Percentiles rank a stretch among this genome's conserved stretches.
These are phyloP conservation scores for Echinochloa phyllopogon DNA, from an alignment of 176 grass and related monocot genomes.

Conservation along the genomic window DNA sequence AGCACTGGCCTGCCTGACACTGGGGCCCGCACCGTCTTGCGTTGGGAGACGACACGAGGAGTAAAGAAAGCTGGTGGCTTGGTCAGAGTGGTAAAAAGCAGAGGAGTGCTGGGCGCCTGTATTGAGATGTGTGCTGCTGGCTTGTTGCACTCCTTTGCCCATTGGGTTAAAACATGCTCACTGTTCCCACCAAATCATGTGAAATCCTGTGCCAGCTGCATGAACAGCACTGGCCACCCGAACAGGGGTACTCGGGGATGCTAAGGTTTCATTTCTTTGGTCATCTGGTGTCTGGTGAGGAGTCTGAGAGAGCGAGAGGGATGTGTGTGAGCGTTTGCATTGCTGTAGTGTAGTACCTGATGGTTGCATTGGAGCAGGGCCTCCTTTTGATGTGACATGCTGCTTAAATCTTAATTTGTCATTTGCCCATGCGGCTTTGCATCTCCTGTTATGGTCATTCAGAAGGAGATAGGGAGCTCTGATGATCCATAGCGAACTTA, in stretches of 20 bases:
- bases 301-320: background rate
- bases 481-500: background rate
- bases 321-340: background rate
- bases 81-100: slow-evolving; percentile 42
- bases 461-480: background rate
- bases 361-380: slow-evolving; percentile 11
- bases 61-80: slow-evolving; percentile 39
- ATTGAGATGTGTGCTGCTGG: slow-evolving; percentile 8
- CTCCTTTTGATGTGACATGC: slow-evolving; percentile 7
- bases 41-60: slow-evolving; percentile 40
- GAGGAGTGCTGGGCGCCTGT: background rate
- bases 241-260: slow-evolving; percentile 57
- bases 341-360: background rate
- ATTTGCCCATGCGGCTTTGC: background rate
- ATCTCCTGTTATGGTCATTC: slow-evolving; percentile 27
- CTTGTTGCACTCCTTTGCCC: slow-evolving; percentile 36
- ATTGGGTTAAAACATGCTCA: slow-evolving; percentile 38
- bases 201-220: slow-evolving; percentile 50
- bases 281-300: background rate
- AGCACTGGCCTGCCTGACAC: slow-evolving; percentile 21
- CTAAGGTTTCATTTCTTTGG: slow-evolving; percentile 62
- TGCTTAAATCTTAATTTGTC: background rate
- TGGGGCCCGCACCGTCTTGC: slow-evolving; percentile 31
- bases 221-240: slow-evolving; percentile 23
- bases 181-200: slow-evolving; percentile 57